These are phyloP conservation scores for Colletotrichum musae DNA, from an alignment of 2,329 filamentous ascomycete species.

Conservation along the genomic window DNA sequence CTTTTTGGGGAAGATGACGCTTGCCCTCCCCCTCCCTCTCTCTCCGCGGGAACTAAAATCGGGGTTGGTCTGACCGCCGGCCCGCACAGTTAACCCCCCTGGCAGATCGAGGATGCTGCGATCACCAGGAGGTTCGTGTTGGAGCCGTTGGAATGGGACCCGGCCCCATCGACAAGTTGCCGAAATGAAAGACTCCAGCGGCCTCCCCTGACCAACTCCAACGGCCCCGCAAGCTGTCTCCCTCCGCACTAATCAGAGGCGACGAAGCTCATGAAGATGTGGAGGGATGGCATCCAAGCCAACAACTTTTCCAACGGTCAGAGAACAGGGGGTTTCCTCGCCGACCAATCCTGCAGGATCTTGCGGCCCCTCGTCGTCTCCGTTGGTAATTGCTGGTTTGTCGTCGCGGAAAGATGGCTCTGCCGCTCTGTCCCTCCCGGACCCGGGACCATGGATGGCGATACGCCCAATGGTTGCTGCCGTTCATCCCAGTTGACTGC, in stretches of 20 bases:
- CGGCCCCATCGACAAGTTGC: slow-evolving; percentile 3
- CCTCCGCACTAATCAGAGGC: slow-evolving; percentile 2
- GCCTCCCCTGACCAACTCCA: slow-evolving; percentile 1
- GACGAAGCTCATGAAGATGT: slow-evolving; percentile 1
- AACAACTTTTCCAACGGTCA: slow-evolving; percentile 21
- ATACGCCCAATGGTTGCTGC: neutral
- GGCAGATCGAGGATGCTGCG: slow-evolving; percentile 20
- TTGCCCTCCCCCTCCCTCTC: neutral
- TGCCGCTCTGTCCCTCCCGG: neutral
- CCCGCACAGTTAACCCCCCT: neutral
- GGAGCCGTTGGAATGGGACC: slow-evolving; percentile 3
- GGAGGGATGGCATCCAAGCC: slow-evolving; percentile 2
- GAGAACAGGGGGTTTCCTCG: neutral
- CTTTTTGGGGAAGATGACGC: neutral
- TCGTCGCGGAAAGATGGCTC: neutral
- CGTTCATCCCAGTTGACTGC: neutral
- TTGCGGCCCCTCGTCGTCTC: neutral
- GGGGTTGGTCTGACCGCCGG: slow-evolving; percentile 5
- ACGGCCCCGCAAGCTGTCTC: slow-evolving; percentile 17
- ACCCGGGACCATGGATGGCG: neutral
- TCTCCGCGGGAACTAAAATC: slow-evolving; percentile 15
- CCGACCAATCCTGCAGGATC: neutral
- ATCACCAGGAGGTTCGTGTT: slow-evolving; percentile 21
- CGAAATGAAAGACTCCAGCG: slow-evolving; percentile 24
- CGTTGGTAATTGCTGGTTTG: neutral